These are phyloP conservation scores for Andrographis paniculata DNA, from an alignment of 305 asterid species.

Conservation along the genomic window DNA sequence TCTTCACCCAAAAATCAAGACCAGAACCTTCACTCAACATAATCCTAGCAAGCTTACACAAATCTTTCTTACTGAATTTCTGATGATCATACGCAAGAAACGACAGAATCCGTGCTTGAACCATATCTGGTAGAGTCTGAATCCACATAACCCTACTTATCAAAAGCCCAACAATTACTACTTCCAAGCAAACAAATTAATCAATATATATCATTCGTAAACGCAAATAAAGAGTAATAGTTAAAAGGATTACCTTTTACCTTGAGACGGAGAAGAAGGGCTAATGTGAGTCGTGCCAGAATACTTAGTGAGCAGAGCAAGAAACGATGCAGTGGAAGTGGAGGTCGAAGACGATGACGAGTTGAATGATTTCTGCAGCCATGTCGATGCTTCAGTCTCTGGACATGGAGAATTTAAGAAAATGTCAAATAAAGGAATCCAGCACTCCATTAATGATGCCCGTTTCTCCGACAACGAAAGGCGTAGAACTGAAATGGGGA, in stretches of 20 bases:
- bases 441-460: conserved; percentile 38
- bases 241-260: conserved; percentile 18
- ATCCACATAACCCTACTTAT: conserved; percentile 42
- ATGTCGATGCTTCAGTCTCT: conserved; percentile 55
- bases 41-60: conserved; percentile 46
- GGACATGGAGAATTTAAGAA: conserved; percentile 64
- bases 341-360: conserved; percentile 32
- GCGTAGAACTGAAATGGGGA: neutral
- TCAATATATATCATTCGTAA: neutral
- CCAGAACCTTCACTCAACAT: conserved; percentile 30
- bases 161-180: neutral
- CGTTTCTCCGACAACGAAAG: neutral
- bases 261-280: conserved; percentile 21
- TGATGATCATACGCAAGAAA: conserved; percentile 48
- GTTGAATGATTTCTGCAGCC: conserved; percentile 46
- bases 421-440: conserved; percentile 65
- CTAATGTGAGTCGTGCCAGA: conserved; percentile 9
- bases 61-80: conserved; percentile 36
- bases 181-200: neutral
- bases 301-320: conserved; percentile 39
- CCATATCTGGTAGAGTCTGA: conserved; percentile 46
- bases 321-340: conserved; percentile 52
- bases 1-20: conserved; percentile 73
- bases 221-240: neutral
- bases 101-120: conserved; percentile 58